Conservation (phyloP, 495 filamentous ascomycete genomes). For the Neurospora sp. region DNA sequence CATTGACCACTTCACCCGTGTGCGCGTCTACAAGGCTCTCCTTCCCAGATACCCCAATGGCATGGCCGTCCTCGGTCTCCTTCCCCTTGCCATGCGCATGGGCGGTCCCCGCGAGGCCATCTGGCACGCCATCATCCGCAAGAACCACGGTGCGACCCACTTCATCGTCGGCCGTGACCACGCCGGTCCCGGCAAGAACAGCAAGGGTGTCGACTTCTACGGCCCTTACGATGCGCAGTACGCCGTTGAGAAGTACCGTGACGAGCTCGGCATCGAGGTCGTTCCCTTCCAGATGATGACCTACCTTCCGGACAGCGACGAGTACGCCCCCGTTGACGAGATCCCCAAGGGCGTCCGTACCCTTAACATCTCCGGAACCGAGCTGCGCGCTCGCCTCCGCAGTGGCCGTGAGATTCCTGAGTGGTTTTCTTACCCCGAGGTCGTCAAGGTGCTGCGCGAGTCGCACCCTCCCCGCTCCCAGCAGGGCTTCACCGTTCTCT, state of each 20-base stretch:
- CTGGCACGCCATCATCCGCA: constrained; percentile 99
- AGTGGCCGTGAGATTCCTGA: constrained; percentile 90
- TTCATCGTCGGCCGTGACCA: constrained; percentile 99
- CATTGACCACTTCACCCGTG: constrained; percentile 99
- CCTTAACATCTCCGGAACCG: constrained; percentile 92
- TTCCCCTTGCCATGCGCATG: constrained; percentile 98
- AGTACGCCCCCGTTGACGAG: constrained; percentile 88
- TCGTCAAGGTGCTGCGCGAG: constrained; percentile 89
- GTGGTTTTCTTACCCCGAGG: constrained; percentile 99
- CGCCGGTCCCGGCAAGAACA: constrained; percentile 94
- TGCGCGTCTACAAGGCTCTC: constrained; percentile 94
- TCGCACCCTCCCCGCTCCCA: constrained; percentile 79
- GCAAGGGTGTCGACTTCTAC: constrained; percentile 92
- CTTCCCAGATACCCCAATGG: constrained; percentile 97
- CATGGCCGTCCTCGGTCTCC: constrained; percentile 94
- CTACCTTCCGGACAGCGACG: constrained; percentile 92
- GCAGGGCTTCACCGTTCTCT: constrained; percentile 97
- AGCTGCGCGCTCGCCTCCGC: constrained; percentile 81
- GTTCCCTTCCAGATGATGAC: constrained; percentile 99
- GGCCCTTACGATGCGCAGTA: constrained; percentile 98
- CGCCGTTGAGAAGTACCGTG: constrained; percentile 91
- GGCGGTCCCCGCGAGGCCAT: constrained; percentile 95
- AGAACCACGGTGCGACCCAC: constrained; percentile 98
- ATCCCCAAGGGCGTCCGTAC: constrained; percentile 76
- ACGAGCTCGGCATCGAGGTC: constrained; percentile 95